phyloP scores from a whole-genome alignment of 139 green algal genomes.

The Coccomyxa sp. region DNA sequence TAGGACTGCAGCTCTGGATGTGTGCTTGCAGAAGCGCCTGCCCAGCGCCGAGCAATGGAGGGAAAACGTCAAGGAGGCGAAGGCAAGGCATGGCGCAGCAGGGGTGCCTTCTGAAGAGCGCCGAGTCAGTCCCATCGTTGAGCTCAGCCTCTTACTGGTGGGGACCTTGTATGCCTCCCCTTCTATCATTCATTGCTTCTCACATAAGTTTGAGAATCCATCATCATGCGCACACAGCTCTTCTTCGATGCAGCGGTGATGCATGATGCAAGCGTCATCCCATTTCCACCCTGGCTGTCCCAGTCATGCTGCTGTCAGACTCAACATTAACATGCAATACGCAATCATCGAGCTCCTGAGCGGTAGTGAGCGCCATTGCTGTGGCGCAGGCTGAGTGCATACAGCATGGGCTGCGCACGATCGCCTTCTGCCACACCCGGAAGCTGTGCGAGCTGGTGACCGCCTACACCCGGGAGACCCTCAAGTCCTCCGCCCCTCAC shows the following conservation, averaged over 20 bases:
- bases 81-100: constrained; percentile 29
- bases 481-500: constrained; percentile 61
- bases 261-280: too few species aligned
- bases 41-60: constrained; percentile 1
- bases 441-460: constrained; percentile 96
- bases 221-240: not conserved
- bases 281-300: not conserved
- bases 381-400: constrained; percentile 77
- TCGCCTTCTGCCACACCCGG: constrained; percentile 94
- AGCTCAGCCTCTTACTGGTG: constrained; percentile 64
- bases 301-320: too few species aligned
- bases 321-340: too few species aligned
- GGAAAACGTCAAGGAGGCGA: constrained; percentile 25
- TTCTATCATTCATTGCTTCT: not conserved
- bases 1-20: constrained; percentile 5
- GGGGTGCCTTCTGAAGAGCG: constrained; percentile 40
- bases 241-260: too few species aligned
- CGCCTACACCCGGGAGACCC: constrained; percentile 75
- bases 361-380: constrained; percentile 26
- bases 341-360: too few species aligned
- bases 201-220: not conserved
- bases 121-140: constrained; percentile 80
- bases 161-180: not conserved
- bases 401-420: constrained; percentile 82
- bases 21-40: constrained; percentile 10